Base-by-base conservation (phyloP, 306 rosid genomes). In the Mucuna pruriens region DNA sequence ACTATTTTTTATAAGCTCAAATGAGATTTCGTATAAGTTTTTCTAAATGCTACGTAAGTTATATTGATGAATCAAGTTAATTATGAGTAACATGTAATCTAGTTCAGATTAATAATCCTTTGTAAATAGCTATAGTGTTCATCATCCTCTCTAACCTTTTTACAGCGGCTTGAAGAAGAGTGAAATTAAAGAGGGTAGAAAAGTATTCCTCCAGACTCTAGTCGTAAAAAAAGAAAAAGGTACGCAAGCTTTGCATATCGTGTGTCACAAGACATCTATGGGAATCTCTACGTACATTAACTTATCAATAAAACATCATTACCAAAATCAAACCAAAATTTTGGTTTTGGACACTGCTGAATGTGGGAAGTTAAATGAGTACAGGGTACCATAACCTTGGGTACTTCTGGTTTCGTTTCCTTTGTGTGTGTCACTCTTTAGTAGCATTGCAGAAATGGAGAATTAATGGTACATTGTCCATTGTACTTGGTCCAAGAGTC, bases 381-480 rank as follows among this genome's bases (percentile, higher is more conserved):
- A 33, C 22, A n/a, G 6, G 15, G 71, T 36, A 66, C 52, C 51
- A 39, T 51, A 40, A 66, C 11, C 9, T 17, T 9, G 48, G 26
- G 46, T 4, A 40, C 10, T 19, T 38, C 5, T 39, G 33, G 33
- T 66, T 66, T 66, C 2, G 73, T 66, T 66, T 66, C 31, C 15
- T 39, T 66, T 39, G 39, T 66, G 29, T 17, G 23, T 62, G 42
- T 26, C 13, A 63, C 69, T 34, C 45, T 63, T 63, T 62, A 31
- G 42, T 62, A 62, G 20, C 22, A 16, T 33, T 33, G 44, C 69
- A 33, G 42, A 62, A 62, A 7, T 13, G 44, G 25, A 33, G 45
- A 63, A 63, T 31, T 63, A 16, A 63, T 63, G 69, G 46, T 65
- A 65, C 71, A 34, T 63, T 64, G 46, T 64, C 16, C 26, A 36